Evolutionary conservation across 305 asterid species (phyloP).

Genomic region (Fraxinus sp.): DNA sequence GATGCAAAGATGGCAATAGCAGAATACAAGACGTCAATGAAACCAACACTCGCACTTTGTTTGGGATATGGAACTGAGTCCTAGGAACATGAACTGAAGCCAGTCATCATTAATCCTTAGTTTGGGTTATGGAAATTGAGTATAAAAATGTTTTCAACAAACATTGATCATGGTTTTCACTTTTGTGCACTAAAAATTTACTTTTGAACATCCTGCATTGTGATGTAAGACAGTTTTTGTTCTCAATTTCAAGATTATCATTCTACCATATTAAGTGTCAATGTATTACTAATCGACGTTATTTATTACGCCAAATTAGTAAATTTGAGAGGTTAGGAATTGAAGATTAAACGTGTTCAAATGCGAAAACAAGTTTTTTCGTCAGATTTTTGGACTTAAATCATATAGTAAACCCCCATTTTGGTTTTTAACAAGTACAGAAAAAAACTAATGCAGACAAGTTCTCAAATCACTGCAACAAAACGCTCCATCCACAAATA

Average conservation of each 20-base stretch:
- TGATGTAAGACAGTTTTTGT: background rate
- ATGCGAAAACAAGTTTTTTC: too few species aligned
- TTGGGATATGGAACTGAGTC: constrained; percentile 50
- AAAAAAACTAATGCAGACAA: background rate
- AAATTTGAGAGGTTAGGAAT: background rate
- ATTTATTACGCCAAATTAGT: background rate
- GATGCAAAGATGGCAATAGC: constrained; percentile 39
- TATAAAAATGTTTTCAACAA: background rate
- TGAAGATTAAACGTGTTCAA: background rate
- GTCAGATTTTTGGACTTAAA: too few species aligned
- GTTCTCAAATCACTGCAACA: background rate
- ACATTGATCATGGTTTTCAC: background rate
- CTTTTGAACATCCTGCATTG: background rate
- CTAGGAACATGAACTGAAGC: constrained; percentile 23
- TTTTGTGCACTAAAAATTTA: background rate
- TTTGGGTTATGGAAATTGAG: background rate
- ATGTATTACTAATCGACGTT: background rate
- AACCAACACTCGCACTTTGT: constrained; percentile 45
- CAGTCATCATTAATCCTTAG: background rate
- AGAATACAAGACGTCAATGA: constrained; percentile 25
- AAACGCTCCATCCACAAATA: background rate
- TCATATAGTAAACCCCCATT: too few species aligned
- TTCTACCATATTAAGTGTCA: too few species aligned
- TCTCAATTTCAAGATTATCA: background rate
- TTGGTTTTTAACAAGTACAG: too few species aligned